Evolutionary conservation across 306 rosid species (phyloP), one percentile per base, ranked within the genome.

Genomic region (Cicer yamashitae): DNA sequence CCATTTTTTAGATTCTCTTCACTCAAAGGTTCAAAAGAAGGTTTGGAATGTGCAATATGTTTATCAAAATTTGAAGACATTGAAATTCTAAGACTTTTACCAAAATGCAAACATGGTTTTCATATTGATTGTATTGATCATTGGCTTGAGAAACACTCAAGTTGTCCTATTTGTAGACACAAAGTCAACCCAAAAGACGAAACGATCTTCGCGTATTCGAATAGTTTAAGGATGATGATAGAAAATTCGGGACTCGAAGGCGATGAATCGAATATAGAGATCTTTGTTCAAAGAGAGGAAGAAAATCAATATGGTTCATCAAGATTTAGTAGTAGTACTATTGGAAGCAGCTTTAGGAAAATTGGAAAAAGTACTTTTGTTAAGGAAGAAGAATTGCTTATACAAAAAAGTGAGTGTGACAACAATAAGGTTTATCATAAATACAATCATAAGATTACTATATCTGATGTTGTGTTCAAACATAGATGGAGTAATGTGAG

Each of bases 91-190:
- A 84, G 99, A 63, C 64, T 96, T 10, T 79, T 96, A 38, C 99
- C 99, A 6, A 90, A 96, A 62, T 96, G 99, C 61, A 90, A 88
- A 20, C 99, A 96, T 78, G 98, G 96, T 25, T 96, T 96, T 79
- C 99, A 96, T 73, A 88, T 92, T 58, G 82, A 82, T 51, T 96
- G 99, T 84, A 90, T 92, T 25, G 99, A 96, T 48, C 84, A 83
- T 71, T 96, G 99, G 99, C 98, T 94, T 44, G 97, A 90, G 53
- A 89, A 83, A 22, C 99, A 96, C 66, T 86, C 99, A 6, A 96
- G 89, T 65, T 96, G 99, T 69, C 99, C 99, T 72, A 91, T 96
- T 79, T 96, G 99, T 80, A 78, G 99, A 76, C 86, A 82, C 56
- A 85, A 53, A 82, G 86, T 96, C 15, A 82, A 89, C 73, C 69